These are phyloP conservation scores for Silene noctiflora DNA, from an alignment of 179 eudicot genomes.

Conservation along the genomic window DNA sequence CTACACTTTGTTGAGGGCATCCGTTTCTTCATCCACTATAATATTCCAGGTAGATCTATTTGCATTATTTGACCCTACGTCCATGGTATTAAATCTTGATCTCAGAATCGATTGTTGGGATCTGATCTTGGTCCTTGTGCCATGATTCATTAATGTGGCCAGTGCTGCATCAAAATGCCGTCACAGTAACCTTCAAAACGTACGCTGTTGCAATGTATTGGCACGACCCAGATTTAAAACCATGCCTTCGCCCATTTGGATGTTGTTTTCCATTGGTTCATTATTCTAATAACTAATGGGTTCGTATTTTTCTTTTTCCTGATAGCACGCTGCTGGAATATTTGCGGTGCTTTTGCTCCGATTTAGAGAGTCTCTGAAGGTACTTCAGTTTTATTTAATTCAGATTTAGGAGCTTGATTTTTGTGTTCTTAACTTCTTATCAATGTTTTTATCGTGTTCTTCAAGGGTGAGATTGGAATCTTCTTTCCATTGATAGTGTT, in stretches of 20 bases:
- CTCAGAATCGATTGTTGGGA: not conserved
- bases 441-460: constrained; percentile 18
- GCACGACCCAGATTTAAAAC: not conserved
- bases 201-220: not conserved
- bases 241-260: not conserved
- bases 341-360: constrained; percentile 78
- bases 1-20: constrained; percentile 81
- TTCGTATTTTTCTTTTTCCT: constrained; percentile 16
- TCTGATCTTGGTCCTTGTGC: constrained; percentile 1
- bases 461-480: constrained; percentile 90
- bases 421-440: constrained; percentile 11
- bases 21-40: constrained; percentile 74
- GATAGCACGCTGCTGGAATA: constrained; percentile 90
- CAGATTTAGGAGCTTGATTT: constrained; percentile 5
- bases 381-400: constrained; percentile 20
- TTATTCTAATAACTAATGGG: not conserved
- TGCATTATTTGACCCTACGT: constrained; percentile 4
- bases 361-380: constrained; percentile 91
- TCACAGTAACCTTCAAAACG: not conserved
- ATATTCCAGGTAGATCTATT: constrained; percentile 73
- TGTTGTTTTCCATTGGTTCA: not conserved
- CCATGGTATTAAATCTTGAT: not conserved
- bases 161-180: not conserved
- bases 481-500: constrained; percentile 91
- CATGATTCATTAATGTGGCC: not conserved